Conservation (phyloP, 805 yeast species). For the Pichia deserticola region DNA sequence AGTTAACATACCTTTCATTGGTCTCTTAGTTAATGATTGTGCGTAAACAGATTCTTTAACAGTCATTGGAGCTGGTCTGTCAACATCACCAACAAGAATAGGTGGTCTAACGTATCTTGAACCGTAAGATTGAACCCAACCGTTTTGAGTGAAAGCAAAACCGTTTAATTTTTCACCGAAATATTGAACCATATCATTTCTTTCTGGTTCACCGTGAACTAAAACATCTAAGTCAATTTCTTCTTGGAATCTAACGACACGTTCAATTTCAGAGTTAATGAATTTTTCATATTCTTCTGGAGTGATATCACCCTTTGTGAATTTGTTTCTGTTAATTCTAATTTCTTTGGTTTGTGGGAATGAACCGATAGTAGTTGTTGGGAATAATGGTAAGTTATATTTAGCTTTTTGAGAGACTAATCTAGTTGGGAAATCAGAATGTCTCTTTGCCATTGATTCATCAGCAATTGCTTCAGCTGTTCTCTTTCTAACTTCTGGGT, state of each 20-base stretch:
- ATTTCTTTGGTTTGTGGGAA: conserved; percentile 99
- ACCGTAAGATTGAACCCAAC: conserved; percentile 99
- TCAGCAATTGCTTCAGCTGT: conserved; percentile 54
- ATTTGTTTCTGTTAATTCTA: conserved; percentile 97
- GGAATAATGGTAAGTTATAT: conserved; percentile 96
- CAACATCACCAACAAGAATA: conserved; percentile 96
- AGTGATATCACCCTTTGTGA: conserved; percentile 92
- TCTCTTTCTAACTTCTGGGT: conserved; percentile 84
- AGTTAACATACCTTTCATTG: conserved; percentile 99
- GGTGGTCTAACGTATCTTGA: conserved; percentile 99
- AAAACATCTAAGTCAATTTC: conserved; percentile 96
- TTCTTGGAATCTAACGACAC: conserved; percentile 97
- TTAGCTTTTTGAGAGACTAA: conserved; percentile 77
- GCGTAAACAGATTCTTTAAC: conserved; percentile 99
- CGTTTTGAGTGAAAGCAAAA: conserved; percentile 96
- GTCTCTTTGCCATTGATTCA: conserved; percentile 74
- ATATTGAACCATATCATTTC: conserved; percentile 99
- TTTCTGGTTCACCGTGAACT: conserved; percentile 99
- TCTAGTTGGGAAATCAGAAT: conserved; percentile 80
- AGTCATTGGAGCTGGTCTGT: conserved; percentile 97
- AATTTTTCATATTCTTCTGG: conserved; percentile 93
- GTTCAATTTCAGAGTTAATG: conserved; percentile 94
- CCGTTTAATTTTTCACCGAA: conserved; percentile 99
- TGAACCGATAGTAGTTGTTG: conserved; percentile 99
- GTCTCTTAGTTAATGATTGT: conserved; percentile 90